Percentiles rank a stretch among this genome's conserved stretches.
Conservation (phyloP, 2,329 filamentous ascomycete species). For the Penicillium fuscoglaucum region DNA sequence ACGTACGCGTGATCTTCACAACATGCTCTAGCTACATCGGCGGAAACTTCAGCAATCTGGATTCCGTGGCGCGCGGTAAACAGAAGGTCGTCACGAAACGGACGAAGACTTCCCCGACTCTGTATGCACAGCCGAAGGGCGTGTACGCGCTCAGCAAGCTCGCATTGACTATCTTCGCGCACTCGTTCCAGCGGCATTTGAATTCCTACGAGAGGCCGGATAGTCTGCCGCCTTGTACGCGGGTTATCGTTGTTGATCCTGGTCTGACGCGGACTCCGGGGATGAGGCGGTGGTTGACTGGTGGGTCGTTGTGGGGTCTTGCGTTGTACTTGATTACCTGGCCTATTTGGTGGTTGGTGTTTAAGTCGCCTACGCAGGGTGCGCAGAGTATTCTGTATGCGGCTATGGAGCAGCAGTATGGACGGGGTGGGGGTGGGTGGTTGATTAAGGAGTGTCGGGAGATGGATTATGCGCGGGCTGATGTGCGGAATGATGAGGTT, state of each 20-base stretch:
- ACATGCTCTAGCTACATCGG: slow-evolving; percentile 88
- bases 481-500: slow-evolving; percentile 74
- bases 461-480: slow-evolving; percentile 67
- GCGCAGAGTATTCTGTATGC: slow-evolving; percentile 85
- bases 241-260: slow-evolving; percentile 84
- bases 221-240: slow-evolving; percentile 74
- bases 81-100: not conserved
- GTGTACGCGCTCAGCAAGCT: slow-evolving; percentile 68
- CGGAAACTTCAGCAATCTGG: slow-evolving; percentile 60
- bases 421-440: slow-evolving; percentile 64
- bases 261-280: slow-evolving; percentile 83
- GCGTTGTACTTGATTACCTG: slow-evolving; percentile 75
- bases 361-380: slow-evolving; percentile 81
- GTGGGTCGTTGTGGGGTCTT: slow-evolving; percentile 79
- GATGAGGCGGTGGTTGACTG: slow-evolving; percentile 80
- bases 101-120: not conserved
- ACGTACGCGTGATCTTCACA: slow-evolving; percentile 82
- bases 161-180: slow-evolving; percentile 83
- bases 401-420: slow-evolving; percentile 75
- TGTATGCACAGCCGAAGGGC: slow-evolving; percentile 16
- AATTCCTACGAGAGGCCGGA: slow-evolving; percentile 82
- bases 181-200: slow-evolving; percentile 89
- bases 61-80: slow-evolving; percentile 21
- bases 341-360: slow-evolving; percentile 77
- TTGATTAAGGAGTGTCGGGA: slow-evolving; percentile 87